A percentile compares a stretch with the other conserved stretches of the same genome.
These are phyloP conservation scores for Lichtheimia corymbifera DNA, from an alignment of 371 early-diverging fungal species.

Conservation along the genomic window DNA sequence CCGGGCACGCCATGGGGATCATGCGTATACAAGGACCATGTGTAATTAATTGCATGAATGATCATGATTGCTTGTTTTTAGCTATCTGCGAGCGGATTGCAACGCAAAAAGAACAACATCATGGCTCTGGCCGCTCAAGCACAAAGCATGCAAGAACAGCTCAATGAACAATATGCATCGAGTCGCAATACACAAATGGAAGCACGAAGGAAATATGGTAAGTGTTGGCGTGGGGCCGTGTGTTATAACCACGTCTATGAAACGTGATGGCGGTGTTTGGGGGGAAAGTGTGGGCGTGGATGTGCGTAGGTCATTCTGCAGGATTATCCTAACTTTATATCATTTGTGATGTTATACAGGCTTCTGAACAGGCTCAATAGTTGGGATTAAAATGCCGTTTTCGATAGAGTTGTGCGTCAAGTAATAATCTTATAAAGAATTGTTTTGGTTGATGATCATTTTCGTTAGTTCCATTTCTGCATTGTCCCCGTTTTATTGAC, in stretches of 20 bases:
- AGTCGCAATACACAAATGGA: constrained; percentile 66
- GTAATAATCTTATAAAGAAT: no score
- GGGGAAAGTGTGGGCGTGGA: no score
- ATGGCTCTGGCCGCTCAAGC: constrained; percentile 79
- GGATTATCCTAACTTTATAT: background rate
- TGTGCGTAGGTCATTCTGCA: background rate
- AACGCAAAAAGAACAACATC: constrained; percentile 78
- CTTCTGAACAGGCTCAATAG: constrained; percentile 5
- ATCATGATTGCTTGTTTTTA: constrained; percentile 6
- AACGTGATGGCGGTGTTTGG: no score
- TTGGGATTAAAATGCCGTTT: no score
- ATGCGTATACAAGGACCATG: no score
- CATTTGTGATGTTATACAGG: constrained; percentile 3
- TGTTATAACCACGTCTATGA: no score
- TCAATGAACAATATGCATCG: constrained; percentile 68
- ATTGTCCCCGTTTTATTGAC: no score
- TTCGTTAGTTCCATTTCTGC: no score
- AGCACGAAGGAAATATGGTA: constrained; percentile 74
- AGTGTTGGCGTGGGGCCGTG: background rate
- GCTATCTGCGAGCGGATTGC: constrained; percentile 47
- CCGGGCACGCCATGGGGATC: no score
- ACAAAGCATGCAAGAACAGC: constrained; percentile 59
- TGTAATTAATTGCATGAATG: background rate
- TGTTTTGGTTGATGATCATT: no score
- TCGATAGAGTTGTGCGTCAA: no score